A percentile compares a stretch with the other conserved stretches of the same genome.
Evolutionary conservation across 2,329 filamentous ascomycete genomes (phyloP).

Genomic region (Rasamsonia emersonii): DNA sequence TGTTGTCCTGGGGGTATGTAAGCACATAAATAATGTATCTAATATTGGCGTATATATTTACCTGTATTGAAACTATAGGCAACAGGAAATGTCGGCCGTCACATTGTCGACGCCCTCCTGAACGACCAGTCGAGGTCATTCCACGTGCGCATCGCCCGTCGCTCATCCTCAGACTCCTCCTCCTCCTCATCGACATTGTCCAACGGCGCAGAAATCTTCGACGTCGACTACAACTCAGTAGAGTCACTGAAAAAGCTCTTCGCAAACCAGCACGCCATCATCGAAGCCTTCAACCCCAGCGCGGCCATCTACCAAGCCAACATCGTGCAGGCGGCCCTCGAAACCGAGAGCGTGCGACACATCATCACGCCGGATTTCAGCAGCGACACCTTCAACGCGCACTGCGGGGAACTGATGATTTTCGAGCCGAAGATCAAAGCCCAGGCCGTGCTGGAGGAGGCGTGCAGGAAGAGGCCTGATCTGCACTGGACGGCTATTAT

Average conservation of each 20-base stretch:
- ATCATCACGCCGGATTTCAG: not conserved
- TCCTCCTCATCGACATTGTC: not conserved
- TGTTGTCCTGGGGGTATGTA: no score
- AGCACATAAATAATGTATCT: no score
- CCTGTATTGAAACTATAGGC: no score
- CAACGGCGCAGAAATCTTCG: not conserved
- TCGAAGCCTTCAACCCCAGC: not conserved
- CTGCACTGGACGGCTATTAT: conserved; percentile 1
- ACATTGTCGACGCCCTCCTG: not conserved
- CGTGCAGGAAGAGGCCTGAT: not conserved
- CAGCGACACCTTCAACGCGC: not conserved
- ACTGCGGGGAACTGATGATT: not conserved
- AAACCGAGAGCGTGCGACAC: not conserved
- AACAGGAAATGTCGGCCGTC: not conserved
- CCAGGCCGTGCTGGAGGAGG: not conserved
- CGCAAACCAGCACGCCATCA: not conserved
- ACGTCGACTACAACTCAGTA: not conserved
- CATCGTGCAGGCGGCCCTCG: not conserved
- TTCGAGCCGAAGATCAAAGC: not conserved
- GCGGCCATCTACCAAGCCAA: not conserved
- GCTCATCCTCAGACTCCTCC: not conserved
- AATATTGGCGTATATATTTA: no score
- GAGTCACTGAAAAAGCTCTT: not conserved
- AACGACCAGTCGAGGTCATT: not conserved
- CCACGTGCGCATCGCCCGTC: not conserved